These are phyloP conservation scores for Podosphaera xanthii DNA, from an alignment of 2,329 filamentous ascomycete genomes.

Conservation along the genomic window DNA sequence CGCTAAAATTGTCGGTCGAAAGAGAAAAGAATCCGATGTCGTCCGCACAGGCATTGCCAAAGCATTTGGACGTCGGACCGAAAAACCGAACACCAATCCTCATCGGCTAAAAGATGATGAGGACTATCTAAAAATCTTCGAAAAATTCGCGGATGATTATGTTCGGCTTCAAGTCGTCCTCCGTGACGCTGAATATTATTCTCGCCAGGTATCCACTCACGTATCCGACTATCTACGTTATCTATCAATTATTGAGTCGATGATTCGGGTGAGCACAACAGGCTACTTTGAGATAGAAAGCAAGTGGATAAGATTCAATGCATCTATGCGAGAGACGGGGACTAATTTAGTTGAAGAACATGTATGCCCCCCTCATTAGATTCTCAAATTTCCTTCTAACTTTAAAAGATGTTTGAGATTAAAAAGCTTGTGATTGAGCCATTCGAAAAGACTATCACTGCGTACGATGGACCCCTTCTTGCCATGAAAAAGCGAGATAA, in stretches of 20 bases:
- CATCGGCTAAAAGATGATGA: slow-evolving; percentile 52
- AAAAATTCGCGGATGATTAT: slow-evolving; percentile 80
- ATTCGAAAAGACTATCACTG: slow-evolving; percentile 53
- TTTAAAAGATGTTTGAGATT: slow-evolving; percentile 33
- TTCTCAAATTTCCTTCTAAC: slow-evolving; percentile 4
- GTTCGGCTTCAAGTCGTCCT: slow-evolving; percentile 70
- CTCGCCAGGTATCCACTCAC: slow-evolving; percentile 56
- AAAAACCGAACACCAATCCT: slow-evolving; percentile 36
- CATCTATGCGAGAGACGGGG: slow-evolving; percentile 68
- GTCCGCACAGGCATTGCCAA: slow-evolving; percentile 50
- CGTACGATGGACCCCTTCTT: slow-evolving; percentile 63
- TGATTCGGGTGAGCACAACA: slow-evolving; percentile 55
- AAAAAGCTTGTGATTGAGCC: slow-evolving; percentile 68
- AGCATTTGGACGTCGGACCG: slow-evolving; percentile 55
- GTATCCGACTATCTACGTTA: slow-evolving; percentile 65
- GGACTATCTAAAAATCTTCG: slow-evolving; percentile 57
- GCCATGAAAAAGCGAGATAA: slow-evolving; percentile 92
- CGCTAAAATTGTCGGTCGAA: slow-evolving; percentile 62
- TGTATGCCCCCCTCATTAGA: slow-evolving; percentile 22
- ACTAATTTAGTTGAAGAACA: slow-evolving; percentile 67
- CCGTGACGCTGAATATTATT: slow-evolving; percentile 82
- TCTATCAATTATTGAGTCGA: slow-evolving; percentile 59
- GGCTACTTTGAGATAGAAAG: slow-evolving; percentile 68
- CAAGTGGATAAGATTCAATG: slow-evolving; percentile 82
- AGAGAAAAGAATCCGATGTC: slow-evolving; percentile 74